Evolutionary conservation across 1,284 basidiomycete species (phyloP).

Genomic region (Malassezia japonica): DNA sequence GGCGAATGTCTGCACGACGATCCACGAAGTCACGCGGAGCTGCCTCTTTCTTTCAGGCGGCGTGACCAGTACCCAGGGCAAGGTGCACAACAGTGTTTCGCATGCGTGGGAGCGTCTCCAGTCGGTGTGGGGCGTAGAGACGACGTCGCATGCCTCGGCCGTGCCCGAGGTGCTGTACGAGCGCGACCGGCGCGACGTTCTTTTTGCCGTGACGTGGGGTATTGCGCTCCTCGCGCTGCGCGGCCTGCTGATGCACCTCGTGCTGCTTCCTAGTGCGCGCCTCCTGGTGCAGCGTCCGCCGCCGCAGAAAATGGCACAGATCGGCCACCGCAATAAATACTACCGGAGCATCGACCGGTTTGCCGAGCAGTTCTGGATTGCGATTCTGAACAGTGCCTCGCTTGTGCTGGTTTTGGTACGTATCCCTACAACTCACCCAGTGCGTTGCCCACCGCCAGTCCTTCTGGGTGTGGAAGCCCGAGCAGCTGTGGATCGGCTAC

Average conservation of each 20-base stretch:
- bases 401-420: constrained; percentile 63
- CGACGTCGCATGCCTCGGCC: neutral
- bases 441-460: constrained; percentile 52
- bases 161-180: constrained; percentile 14
- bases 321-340: neutral
- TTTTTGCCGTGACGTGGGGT: constrained; percentile 34
- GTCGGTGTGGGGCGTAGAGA: neutral
- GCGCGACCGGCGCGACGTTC: constrained; percentile 27
- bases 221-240: constrained; percentile 32
- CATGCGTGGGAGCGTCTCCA: too few relatives aligned
- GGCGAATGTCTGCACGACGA: neutral
- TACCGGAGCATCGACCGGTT: constrained; percentile 62
- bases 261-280: constrained; percentile 32
- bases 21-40: constrained; percentile 3
- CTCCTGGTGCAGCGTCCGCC: constrained; percentile 16
- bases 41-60: constrained; percentile 11
- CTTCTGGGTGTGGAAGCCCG: constrained; percentile 59
- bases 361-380: constrained; percentile 86
- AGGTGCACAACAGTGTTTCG: neutral
- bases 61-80: too few relatives aligned
- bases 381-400: constrained; percentile 67
- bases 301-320: constrained; percentile 11
- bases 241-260: constrained; percentile 25
- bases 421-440: constrained; percentile 50
- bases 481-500: constrained; percentile 69